These are phyloP conservation scores for Viola odorata DNA, from an alignment of 345 rosid genomes.

Conservation along the genomic window DNA sequence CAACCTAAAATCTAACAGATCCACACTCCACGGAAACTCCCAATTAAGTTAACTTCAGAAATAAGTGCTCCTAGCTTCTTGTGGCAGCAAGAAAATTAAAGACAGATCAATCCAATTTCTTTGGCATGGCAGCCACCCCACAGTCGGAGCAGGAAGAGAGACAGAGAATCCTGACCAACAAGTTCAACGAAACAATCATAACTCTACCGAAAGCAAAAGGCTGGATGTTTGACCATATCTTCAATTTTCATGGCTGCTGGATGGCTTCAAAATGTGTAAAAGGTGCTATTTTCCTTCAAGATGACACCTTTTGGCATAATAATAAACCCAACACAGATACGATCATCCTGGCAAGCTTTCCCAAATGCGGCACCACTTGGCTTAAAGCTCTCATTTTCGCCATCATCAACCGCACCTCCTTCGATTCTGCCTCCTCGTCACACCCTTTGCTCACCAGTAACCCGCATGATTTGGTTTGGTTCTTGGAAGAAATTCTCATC, in stretches of 20 bases:
- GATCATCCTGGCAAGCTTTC: slow-evolving; percentile 42
- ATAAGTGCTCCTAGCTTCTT: too few species aligned
- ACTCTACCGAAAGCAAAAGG: slow-evolving; percentile 37
- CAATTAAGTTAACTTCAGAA: too few species aligned
- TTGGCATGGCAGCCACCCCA: too few species aligned
- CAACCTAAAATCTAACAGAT: too few species aligned
- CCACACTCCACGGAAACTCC: too few species aligned
- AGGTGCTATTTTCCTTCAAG: slow-evolving; percentile 33
- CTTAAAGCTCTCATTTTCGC: slow-evolving; percentile 47
- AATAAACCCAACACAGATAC: slow-evolving; percentile 28
- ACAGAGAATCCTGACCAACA: too few species aligned
- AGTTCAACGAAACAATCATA: slow-evolving; percentile 13
- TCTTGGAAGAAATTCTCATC: slow-evolving; percentile 35
- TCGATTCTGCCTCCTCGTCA: neutral
- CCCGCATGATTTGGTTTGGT: slow-evolving; percentile 60
- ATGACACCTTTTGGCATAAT: slow-evolving; percentile 29
- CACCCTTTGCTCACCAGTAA: slow-evolving; percentile 49
- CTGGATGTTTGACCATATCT: slow-evolving; percentile 28
- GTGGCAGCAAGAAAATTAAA: too few species aligned
- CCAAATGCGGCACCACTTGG: slow-evolving; percentile 70
- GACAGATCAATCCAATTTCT: too few species aligned
- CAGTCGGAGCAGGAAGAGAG: too few species aligned
- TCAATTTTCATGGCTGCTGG: slow-evolving; percentile 55
- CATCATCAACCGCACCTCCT: slow-evolving; percentile 22
- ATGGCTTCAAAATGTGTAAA: slow-evolving; percentile 30